These are phyloP conservation scores for Fusarium sulawesiense DNA, from an alignment of 2,329 filamentous ascomycete genomes.

Conservation along the genomic window DNA sequence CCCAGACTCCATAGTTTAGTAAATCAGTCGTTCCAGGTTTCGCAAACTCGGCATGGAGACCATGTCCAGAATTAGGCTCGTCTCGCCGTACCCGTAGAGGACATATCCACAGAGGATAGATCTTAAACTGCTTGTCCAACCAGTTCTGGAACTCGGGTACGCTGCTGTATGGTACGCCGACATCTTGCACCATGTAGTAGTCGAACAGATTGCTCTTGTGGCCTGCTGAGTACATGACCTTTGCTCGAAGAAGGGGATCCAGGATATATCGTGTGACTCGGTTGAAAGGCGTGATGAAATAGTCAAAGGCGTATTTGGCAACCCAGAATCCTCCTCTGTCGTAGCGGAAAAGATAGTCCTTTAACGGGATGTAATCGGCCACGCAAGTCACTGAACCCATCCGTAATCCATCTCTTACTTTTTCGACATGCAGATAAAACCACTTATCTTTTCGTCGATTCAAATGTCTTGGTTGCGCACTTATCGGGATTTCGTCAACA, in stretches of 20 bases:
- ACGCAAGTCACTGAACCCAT: conserved; percentile 35
- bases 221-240: conserved; percentile 73
- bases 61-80: conserved; percentile 56
- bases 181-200: conserved; percentile 73
- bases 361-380: conserved; percentile 68
- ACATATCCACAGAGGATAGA: conserved; percentile 69
- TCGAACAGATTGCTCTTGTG: conserved; percentile 71
- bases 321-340: conserved; percentile 78
- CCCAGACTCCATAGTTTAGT: conserved; percentile 74
- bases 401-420: conserved; percentile 49
- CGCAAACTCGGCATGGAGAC: conserved; percentile 60
- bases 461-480: conserved; percentile 58
- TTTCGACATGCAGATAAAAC: conserved; percentile 77
- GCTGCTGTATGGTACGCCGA: conserved; percentile 61
- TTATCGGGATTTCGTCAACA: conserved; percentile 58
- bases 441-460: conserved; percentile 72
- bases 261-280: conserved; percentile 69
- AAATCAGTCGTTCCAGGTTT: conserved; percentile 55
- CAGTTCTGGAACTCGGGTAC: conserved; percentile 60
- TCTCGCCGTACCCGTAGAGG: conserved; percentile 60
- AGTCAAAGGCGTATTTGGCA: conserved; percentile 70
- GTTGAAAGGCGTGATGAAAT: conserved; percentile 75
- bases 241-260: conserved; percentile 71
- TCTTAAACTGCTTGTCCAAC: conserved; percentile 57
- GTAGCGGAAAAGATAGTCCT: conserved; percentile 77